Conservation (phyloP, 768 basidiomycete genomes). For the Hypsizygus marmoreus region DNA sequence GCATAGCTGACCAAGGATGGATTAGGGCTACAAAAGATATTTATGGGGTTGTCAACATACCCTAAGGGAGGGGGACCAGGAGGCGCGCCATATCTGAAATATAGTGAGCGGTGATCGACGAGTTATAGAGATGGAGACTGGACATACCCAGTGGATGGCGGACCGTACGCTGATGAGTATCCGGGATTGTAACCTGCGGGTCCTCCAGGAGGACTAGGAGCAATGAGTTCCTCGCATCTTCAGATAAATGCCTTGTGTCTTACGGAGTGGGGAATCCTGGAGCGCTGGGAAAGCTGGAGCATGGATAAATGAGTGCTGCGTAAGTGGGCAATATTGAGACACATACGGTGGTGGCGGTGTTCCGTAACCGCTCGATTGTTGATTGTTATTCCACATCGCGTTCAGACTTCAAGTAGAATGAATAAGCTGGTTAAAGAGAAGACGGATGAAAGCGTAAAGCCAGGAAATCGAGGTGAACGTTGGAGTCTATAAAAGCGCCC, state of each 20-base stretch:
- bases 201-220: constrained; percentile 1
- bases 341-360: constrained; percentile 17
- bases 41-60: constrained; percentile 16
- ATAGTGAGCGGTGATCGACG: not conserved
- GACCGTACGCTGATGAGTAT: constrained; percentile 39
- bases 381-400: constrained; percentile 26
- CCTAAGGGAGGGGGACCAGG: constrained; percentile 37
- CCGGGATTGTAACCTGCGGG: constrained; percentile 37
- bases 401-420: too few species aligned
- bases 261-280: constrained; percentile 18
- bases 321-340: not conserved
- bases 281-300: constrained; percentile 17
- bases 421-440: too few species aligned
- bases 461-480: too few species aligned
- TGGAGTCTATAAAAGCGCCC: too few species aligned
- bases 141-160: constrained; percentile 21
- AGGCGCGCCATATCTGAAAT: constrained; percentile 26
- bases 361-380: constrained; percentile 8
- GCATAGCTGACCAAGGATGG: constrained; percentile 16
- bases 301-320: not conserved
- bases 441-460: too few species aligned
- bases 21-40: constrained; percentile 3
- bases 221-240: not conserved
- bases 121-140: not conserved
- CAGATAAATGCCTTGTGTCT: not conserved